A percentile compares a stretch with the other conserved stretches of the same genome.
These are phyloP conservation scores for Hansenula anomala DNA, from an alignment of 1,139 yeast genomes.

Conservation along the genomic window DNA sequence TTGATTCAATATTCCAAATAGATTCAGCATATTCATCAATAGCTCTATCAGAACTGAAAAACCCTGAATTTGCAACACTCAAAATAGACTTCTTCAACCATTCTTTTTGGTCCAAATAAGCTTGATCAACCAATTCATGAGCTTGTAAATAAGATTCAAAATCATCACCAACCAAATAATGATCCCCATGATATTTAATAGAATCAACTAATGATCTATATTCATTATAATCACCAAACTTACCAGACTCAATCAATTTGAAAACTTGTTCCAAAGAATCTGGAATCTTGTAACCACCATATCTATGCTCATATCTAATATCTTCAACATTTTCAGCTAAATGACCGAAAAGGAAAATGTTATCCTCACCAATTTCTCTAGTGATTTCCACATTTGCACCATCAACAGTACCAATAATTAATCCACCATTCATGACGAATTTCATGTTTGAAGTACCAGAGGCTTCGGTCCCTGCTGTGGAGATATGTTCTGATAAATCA, in stretches of 20 bases:
- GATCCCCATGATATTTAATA: conserved; percentile 71
- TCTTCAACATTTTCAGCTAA: conserved; percentile 87
- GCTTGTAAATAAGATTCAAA: conserved; percentile 83
- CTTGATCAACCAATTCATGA: conserved; percentile 69
- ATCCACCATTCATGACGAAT: conserved; percentile 89
- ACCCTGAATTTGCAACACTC: conserved; percentile 91
- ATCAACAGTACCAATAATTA: conserved; percentile 92
- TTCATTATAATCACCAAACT: conserved; percentile 68
- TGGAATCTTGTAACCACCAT: conserved; percentile 46
- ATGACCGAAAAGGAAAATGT: conserved; percentile 88
- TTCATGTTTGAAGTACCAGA: conserved; percentile 97
- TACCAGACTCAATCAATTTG: conserved; percentile 60
- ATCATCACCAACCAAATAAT: conserved; percentile 84
- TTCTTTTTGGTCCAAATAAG: conserved; percentile 56
- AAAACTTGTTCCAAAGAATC: conserved; percentile 59
- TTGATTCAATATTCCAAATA: conserved; percentile 88
- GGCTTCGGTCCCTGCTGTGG: conserved; percentile 98
- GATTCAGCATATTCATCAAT: conserved; percentile 89
- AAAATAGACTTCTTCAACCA: conserved; percentile 77
- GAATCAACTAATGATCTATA: conserved; percentile 66
- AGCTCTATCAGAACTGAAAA: conserved; percentile 87
- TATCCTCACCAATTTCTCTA: conserved; percentile 89
- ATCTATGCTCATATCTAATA: conserved; percentile 69
- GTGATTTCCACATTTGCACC: conserved; percentile 97
- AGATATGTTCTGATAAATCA: conserved; percentile 88